Conservation (phyloP, 495 filamentous ascomycete genomes). For the Aspergillus nanangensis region DNA sequence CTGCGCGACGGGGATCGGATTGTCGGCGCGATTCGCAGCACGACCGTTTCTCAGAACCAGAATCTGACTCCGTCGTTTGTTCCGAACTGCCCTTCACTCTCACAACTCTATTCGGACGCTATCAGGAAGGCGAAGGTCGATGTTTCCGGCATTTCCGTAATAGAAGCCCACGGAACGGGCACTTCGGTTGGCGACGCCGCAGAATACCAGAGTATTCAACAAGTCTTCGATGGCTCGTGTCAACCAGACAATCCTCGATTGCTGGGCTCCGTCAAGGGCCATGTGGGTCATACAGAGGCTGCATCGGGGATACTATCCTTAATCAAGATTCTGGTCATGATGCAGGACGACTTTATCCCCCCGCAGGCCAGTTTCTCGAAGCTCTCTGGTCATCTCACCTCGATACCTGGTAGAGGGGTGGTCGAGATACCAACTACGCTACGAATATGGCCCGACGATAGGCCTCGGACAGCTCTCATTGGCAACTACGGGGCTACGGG, state of each 20-base stretch:
- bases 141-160: conserved; percentile 59
- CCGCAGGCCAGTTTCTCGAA: conserved; percentile 32
- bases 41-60: conserved; percentile 58
- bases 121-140: conserved; percentile 52
- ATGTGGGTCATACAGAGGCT: conserved; percentile 46
- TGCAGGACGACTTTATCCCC: conserved; percentile 33
- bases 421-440: conserved; percentile 22
- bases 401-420: conserved; percentile 24
- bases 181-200: conserved; percentile 65
- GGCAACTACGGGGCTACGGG: conserved; percentile 44
- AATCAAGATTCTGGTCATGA: conserved; percentile 45
- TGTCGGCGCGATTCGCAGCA: conserved; percentile 54
- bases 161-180: conserved; percentile 75
- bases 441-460: conserved; percentile 21
- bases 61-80: conserved; percentile 63
- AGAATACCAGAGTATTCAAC: conserved; percentile 40
- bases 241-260: conserved; percentile 6
- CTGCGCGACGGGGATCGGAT: conserved; percentile 58
- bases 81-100: conserved; percentile 57
- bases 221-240: conserved; percentile 20
- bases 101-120: conserved; percentile 49
- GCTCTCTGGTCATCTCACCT: conserved; percentile 29
- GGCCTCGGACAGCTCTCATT: conserved; percentile 34
- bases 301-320: conserved; percentile 39
- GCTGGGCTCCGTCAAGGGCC: conserved; percentile 41